A percentile compares a stretch with the other conserved stretches of the same genome.
phyloP scores from a whole-genome alignment of 768 basidiomycete genomes.

The Suillus subluteus region DNA sequence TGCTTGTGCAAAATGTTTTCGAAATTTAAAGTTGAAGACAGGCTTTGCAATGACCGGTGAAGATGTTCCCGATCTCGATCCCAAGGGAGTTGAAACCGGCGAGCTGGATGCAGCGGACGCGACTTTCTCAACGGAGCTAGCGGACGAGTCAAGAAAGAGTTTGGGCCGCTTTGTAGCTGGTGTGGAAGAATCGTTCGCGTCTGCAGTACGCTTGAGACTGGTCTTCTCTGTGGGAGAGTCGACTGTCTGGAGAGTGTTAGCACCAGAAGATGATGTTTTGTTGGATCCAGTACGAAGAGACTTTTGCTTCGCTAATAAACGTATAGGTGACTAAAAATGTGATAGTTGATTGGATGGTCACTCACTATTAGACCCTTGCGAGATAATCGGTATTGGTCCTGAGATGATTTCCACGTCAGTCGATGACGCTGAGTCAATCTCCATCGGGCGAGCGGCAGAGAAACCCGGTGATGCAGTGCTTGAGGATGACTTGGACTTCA shows the following conservation, averaged over 20 bases:
- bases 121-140: neutral
- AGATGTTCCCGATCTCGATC: neutral
- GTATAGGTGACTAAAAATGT: neutral
- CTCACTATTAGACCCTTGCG: neutral
- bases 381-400: neutral
- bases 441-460: neutral
- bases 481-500: conserved; percentile 6
- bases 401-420: conserved; percentile 7
- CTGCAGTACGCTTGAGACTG: conserved; percentile 1
- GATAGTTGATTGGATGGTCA: too few species aligned
- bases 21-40: neutral
- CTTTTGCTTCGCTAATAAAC: neutral
- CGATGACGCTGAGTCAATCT: conserved; percentile 7
- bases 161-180: neutral
- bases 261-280: neutral
- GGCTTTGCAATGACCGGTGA: neutral
- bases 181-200: neutral
- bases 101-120: neutral
- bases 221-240: neutral
- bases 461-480: neutral
- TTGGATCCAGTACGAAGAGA: neutral
- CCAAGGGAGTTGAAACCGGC: neutral
- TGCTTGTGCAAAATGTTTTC: neutral
- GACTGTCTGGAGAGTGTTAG: neutral
- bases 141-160: neutral